Base-by-base conservation (phyloP, 768 basidiomycete genomes). In the Podaxis rugospora region DNA sequence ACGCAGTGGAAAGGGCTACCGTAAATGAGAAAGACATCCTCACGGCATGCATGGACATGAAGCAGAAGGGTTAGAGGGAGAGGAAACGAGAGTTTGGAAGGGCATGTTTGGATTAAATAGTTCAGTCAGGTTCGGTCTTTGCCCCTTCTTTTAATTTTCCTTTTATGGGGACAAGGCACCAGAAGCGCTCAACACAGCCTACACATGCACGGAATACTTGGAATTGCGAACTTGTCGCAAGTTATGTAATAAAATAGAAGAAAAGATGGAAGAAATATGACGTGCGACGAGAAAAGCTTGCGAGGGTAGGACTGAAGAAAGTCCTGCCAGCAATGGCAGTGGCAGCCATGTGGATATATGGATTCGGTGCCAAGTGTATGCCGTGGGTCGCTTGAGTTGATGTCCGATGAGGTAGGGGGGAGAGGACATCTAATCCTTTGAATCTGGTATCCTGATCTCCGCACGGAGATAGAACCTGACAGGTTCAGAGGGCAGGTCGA, bases 401-500 rank as follows among this genome's bases (percentile, higher is more conserved):
- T 70, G 67, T 80, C 78, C 78, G 78, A 80, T 70, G 74, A 79
- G 70, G 67, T 67, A 67, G 72, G 73, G 65, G 56, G 46, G 42
- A 21, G 18, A 27, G 62, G 52, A 23, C 64, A 66, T 60, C 63
- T 63, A 51, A 60, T 60, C 40, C 51, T 55, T 54, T 18, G 61
- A 65, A 66, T 64, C 65, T 66, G 65, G 44, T 55, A 16, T 39
- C 49, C 64, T 62, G 63, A 68, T 65, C 64, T 60, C 37, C 59
- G 51, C 36, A 59, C 61, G 56, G 65, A 59, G 66, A 72, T 70
- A 69, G 70, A 64, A 67, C 59, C 55, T 59, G 62, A 61, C 61
- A 66, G 59, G 62, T 57, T 55, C 53, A 55, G 54, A 28, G 42
- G 36, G 61, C 70, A 70, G 67, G 68, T 69, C 68, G 68, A 66